Base-by-base conservation (phyloP, 2,329 filamentous ascomycete species). In the Capronia americana region DNA sequence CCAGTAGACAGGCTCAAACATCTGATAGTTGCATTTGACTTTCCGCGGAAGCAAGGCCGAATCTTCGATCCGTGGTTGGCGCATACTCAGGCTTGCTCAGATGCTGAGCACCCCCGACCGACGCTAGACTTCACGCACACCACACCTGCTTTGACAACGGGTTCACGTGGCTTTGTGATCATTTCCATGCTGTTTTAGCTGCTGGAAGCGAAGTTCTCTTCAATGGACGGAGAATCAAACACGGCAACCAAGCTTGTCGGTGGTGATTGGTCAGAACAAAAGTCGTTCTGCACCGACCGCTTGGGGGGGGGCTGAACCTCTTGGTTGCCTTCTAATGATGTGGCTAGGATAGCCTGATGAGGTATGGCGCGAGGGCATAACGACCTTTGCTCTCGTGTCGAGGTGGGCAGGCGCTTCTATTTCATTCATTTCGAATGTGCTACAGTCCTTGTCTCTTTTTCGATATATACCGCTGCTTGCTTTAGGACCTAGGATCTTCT, bases 191-290 rank as follows among this genome's bases (percentile, higher is more conserved):
- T 38, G 34, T 38, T 12, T 14, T 38, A 4, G 2, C 14, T 11
- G 4, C 2, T 8, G 14, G 14, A 38, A 14, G 11, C 34, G 3
- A 38, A 14, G 34, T 14, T 4, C 11, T 38, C 34, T 11, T 38
- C 34, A 14, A 38, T 38, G 34, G 34, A 38, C 2, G 34, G 11
- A 38, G 34, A 14, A 38, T 38, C 34, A 14, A 38, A 38, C 34
- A 38, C 11, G 11, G 34, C 34, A 38, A 38, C 34, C 10, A 20
- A 57, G 46, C 20, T 34, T 11, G 41, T 17, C 26, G 44, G 10
- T 24, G 11, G 34, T 53, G 46, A 61, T 61, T 61, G 46, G 58
- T 12, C 12, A 7, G 6, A 3, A 61, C 58, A 61, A 61, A 53
- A 20, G 58, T 61, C n/a, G 58, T 61, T 61, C 2, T 60, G 57